These are phyloP conservation scores for Kuraishia hungarica DNA, from an alignment of 805 yeast genomes.

Conservation along the genomic window DNA sequence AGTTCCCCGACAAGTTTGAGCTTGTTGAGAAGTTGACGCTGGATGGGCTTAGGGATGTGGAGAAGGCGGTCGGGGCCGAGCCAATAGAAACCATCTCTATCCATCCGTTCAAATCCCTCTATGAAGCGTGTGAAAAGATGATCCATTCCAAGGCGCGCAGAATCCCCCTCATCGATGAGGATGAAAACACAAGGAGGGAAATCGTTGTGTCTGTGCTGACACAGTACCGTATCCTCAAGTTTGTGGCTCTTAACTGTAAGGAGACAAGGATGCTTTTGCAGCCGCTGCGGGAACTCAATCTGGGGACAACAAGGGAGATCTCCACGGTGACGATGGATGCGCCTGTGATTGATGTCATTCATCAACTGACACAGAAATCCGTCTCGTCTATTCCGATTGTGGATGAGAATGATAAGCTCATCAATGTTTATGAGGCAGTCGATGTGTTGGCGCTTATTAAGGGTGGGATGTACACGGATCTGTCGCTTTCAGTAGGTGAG, in stretches of 20 bases:
- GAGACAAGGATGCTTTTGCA: slow-evolving; percentile 78
- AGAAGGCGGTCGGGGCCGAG: slow-evolving; percentile 76
- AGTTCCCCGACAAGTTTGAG: slow-evolving; percentile 80
- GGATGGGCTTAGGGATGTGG: slow-evolving; percentile 81
- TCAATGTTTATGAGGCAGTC: slow-evolving; percentile 92
- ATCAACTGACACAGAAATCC: slow-evolving; percentile 65
- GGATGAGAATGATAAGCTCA: slow-evolving; percentile 58
- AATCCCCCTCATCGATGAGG: slow-evolving; percentile 90
- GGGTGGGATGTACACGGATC: slow-evolving; percentile 89
- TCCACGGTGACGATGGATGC: slow-evolving; percentile 82
- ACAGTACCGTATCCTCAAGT: slow-evolving; percentile 91
- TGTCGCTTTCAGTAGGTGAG: slow-evolving; percentile 89
- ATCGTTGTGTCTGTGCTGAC: slow-evolving; percentile 93
- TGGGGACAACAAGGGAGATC: slow-evolving; percentile 49
- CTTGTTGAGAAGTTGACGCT: slow-evolving; percentile 78
- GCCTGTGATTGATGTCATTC: slow-evolving; percentile 90
- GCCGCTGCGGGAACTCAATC: slow-evolving; percentile 62
- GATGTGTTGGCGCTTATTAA: slow-evolving; percentile 89
- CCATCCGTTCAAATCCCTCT: slow-evolving; percentile 83
- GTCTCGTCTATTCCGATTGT: slow-evolving; percentile 92
- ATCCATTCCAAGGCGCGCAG: slow-evolving; percentile 82
- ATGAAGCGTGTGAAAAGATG: slow-evolving; percentile 92
- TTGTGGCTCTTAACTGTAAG: slow-evolving; percentile 92
- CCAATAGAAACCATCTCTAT: slow-evolving; percentile 81
- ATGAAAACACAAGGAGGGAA: slow-evolving; percentile 86